Evolutionary conservation across 768 basidiomycete species (phyloP), one percentile per base, ranked within the genome.

Genomic region (Lyophyllum decastes): DNA sequence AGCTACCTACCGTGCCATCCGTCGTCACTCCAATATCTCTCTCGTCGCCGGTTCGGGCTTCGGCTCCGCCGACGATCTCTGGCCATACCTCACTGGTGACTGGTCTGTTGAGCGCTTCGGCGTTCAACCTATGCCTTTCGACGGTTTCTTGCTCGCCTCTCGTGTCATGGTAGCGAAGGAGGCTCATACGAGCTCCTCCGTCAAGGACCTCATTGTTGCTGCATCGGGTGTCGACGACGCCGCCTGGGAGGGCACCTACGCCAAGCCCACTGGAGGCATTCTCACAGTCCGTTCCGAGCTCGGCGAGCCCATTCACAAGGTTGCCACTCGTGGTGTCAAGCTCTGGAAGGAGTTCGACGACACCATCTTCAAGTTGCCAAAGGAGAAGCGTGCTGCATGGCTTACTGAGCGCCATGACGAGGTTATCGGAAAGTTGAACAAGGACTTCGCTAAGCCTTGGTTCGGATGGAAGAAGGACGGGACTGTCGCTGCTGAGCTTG

Each of bases 151-250:
- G 45, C 97, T 95, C 65, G 97, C 92, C 6, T 92, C 90, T 67
- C 90, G 97, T 54, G 94, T 98, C 70, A 98, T 99, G 96, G 94
- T 98, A 30, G 96, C 97, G 49, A 95, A 94, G 76, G 97, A 99
- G 73, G 94, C 96, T 3, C 96, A 98, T 72, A 98, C 97, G 0
- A 91, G 88, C 64, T 81, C 92, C 2, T 88, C 89, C 7, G 95
- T 99, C 72, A 99, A 98, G 81, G 92, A 98, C 73, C 82, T 99
- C 60, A 98, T 99, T 61, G 89, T 98, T 57, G 91, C 89, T 45
- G 95, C 96, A 1, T 68, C 89, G n/a, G 97, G 97, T 73, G 95
- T 98, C 38, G 82, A 85, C 30, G 95, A 98, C 67, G 82, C 78
- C 51, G 79, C 89, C 55, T 98, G 95, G 94, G 96, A 98, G 70